These are phyloP conservation scores for Lentinula aciculospora DNA, from an alignment of 768 basidiomycete genomes.

Conservation along the genomic window DNA sequence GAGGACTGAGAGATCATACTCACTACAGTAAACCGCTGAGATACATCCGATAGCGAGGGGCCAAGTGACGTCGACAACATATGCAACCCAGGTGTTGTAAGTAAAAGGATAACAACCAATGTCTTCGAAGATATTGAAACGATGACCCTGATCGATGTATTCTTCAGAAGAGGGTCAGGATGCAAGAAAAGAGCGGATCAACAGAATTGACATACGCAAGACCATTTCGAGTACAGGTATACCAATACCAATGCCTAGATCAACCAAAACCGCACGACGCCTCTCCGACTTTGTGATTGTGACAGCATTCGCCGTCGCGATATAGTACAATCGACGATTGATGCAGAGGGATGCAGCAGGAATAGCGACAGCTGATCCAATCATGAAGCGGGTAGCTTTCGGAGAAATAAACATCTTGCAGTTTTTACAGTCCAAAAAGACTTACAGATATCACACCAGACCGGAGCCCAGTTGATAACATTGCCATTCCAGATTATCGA, in stretches of 20 bases:
- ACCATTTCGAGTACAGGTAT: slow-evolving; percentile 45
- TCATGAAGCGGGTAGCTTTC: slow-evolving; percentile 38
- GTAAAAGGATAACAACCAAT: slow-evolving; percentile 49
- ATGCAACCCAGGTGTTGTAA: slow-evolving; percentile 41
- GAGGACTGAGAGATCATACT: slow-evolving; percentile 6
- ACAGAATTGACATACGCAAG: slow-evolving; percentile 29
- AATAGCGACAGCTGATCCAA: slow-evolving; percentile 39
- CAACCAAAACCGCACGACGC: slow-evolving; percentile 43
- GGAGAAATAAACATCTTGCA: neutral
- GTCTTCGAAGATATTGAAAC: slow-evolving; percentile 55
- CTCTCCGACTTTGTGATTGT: slow-evolving; percentile 46
- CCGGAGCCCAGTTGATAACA: slow-evolving; percentile 29
- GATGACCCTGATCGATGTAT: slow-evolving; percentile 51
- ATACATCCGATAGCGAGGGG: slow-evolving; percentile 35
- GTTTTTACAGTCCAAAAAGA: slow-evolving; percentile 9
- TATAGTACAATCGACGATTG: slow-evolving; percentile 59
- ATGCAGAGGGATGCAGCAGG: slow-evolving; percentile 53
- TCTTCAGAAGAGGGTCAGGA: slow-evolving; percentile 23
- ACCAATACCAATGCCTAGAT: slow-evolving; percentile 47
- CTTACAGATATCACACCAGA: slow-evolving; percentile 52
- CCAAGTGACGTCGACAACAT: slow-evolving; percentile 36
- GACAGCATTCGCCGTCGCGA: slow-evolving; percentile 46
- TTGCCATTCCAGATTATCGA: slow-evolving; percentile 51
- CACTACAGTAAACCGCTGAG: slow-evolving; percentile 30
- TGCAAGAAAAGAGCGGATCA: neutral